phyloP scores from a whole-genome alignment of 2,329 filamentous ascomycete genomes.

The Myotisia sp. region DNA sequence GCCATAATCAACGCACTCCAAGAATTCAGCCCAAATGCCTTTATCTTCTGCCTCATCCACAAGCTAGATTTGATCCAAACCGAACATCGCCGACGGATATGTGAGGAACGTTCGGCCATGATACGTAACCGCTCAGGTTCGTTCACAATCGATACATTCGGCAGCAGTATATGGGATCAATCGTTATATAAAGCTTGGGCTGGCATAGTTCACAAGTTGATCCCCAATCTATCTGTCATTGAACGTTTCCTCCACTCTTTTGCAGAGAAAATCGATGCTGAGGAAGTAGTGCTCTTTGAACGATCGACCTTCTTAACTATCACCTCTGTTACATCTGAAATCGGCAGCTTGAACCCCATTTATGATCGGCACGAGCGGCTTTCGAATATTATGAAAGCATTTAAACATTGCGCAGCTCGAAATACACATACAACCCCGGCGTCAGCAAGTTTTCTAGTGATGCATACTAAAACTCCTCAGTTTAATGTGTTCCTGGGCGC shows the following conservation, averaged over 20 bases:
- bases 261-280: constrained; percentile 73
- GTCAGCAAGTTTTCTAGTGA: constrained; percentile 31
- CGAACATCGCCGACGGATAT: constrained; percentile 63
- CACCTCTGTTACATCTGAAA: constrained; percentile 69
- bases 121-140: constrained; percentile 60
- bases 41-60: constrained; percentile 90
- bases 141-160: constrained; percentile 73
- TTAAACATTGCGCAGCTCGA: constrained; percentile 60
- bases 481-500: constrained; percentile 94
- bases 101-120: constrained; percentile 65
- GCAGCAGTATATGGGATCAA: constrained; percentile 97
- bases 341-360: constrained; percentile 68
- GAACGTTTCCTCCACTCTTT: constrained; percentile 73
- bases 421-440: constrained; percentile 33
- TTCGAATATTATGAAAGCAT: constrained; percentile 95
- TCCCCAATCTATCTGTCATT: constrained; percentile 83
- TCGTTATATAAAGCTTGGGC: constrained; percentile 97
- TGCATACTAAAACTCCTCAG: constrained; percentile 38
- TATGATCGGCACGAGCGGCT: constrained; percentile 88
- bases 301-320: constrained; percentile 91
- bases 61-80: constrained; percentile 94
- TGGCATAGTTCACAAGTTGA: constrained; percentile 90
- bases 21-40: constrained; percentile 67
- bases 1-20: constrained; percentile 77
- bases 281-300: constrained; percentile 90